Evolutionary conservation across 1,284 basidiomycete species (phyloP).

Genomic region (Lignosus rhinocerotis): DNA sequence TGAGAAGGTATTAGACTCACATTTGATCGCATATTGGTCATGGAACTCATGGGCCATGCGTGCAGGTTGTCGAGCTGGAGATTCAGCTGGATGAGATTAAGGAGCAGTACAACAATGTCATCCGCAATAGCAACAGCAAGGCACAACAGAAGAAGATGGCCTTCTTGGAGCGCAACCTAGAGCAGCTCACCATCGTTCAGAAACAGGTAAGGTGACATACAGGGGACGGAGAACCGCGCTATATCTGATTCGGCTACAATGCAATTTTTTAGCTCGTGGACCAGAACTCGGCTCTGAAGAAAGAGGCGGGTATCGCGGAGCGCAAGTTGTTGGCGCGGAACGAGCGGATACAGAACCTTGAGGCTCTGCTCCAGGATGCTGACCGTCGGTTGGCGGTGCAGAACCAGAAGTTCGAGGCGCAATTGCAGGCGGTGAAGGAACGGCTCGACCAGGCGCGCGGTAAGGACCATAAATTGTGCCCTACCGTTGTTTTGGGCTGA

Average conservation of each 20-base stretch:
- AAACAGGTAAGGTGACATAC: conserved; percentile 71
- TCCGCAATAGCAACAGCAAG: conserved; percentile 96
- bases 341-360: conserved; percentile 96
- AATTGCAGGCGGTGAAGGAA: conserved; percentile 89
- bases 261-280: conserved; percentile 79
- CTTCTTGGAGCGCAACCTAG: conserved; percentile 95
- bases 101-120: conserved; percentile 99
- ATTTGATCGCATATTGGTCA: background rate
- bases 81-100: conserved; percentile 99
- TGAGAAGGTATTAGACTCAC: conserved; percentile 77
- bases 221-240: background rate
- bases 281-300: conserved; percentile 97
- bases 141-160: conserved; percentile 99
- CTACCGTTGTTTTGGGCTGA: conserved; percentile 18
- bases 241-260: conserved; percentile 12
- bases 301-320: conserved; percentile 96
- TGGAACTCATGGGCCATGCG: conserved; percentile 5
- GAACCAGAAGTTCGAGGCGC: conserved; percentile 95
- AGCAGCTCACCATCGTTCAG: conserved; percentile 94
- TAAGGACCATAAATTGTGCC: conserved; percentile 41
- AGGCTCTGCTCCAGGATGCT: conserved; percentile 89
- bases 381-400: conserved; percentile 89
- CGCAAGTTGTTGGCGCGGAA: conserved; percentile 95
- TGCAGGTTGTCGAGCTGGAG: conserved; percentile 97
- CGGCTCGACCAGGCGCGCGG: conserved; percentile 90